phyloP scores from a whole-genome alignment of 2,329 filamentous ascomycete genomes.

The Botrytis galanthina region DNA sequence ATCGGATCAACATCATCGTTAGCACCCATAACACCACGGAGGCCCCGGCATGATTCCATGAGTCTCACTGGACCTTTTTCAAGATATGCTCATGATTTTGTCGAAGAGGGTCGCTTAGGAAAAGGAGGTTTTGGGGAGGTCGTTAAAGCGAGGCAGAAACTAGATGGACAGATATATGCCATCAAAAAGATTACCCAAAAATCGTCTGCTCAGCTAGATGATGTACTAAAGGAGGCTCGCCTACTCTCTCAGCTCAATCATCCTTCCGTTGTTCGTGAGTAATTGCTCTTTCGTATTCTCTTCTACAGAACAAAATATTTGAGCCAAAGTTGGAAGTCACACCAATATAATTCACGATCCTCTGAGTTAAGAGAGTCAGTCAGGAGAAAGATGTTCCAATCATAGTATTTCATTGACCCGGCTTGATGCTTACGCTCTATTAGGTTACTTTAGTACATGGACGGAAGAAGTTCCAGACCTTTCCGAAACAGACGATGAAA shows the following conservation, averaged over 20 bases:
- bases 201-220: conserved; percentile 73
- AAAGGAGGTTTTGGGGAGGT: conserved; percentile 97
- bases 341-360: neutral
- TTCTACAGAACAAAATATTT: neutral
- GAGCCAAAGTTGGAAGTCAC: neutral
- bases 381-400: neutral
- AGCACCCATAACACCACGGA: conserved; percentile 45
- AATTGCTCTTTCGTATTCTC: neutral
- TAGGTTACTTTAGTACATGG: conserved; percentile 96
- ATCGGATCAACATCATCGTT: conserved; percentile 43
- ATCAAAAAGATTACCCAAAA: conserved; percentile 94
- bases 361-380: neutral
- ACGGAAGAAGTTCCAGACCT: conserved; percentile 67
- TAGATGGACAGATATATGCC: conserved; percentile 90
- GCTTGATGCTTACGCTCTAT: conserved; percentile 37
- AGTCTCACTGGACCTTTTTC: conserved; percentile 48
- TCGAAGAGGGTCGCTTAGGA: conserved; percentile 83
- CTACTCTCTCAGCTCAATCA: conserved; percentile 91
- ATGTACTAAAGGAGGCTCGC: conserved; percentile 81
- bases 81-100: conserved; percentile 84
- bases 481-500: conserved; percentile 55
- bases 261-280: conserved; percentile 56
- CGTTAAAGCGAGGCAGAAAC: conserved; percentile 89
- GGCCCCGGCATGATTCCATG: conserved; percentile 62
- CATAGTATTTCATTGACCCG: neutral